Evolutionary conservation across 805 yeast genomes (phyloP), one percentile per base, ranked within the genome.

Genomic region (Kuraishia molischiana): DNA sequence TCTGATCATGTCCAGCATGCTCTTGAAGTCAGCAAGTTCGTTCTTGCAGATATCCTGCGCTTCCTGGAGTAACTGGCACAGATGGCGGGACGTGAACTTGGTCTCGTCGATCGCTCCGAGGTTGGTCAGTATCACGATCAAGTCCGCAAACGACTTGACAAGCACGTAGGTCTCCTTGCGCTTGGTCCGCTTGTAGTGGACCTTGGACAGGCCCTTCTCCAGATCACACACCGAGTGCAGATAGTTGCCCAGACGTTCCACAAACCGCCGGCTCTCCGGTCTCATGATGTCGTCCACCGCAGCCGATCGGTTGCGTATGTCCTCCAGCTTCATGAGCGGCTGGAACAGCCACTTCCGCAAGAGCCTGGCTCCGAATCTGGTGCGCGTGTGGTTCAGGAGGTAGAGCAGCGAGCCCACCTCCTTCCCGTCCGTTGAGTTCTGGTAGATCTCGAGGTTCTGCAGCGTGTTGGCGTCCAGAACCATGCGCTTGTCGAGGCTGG

Each of bases 341-440:
- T 69, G 64, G 1, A 76, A 65, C 0, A 89, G 59, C 98, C 98
- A 92, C 29, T 70, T 62, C 21, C 67, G 64, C 11, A 92, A 54
- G 41, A 74, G 48, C 38, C 95, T 58, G 33, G 66, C 69, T 0
- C 98, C 98, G 55, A 80, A 81, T 21, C 69, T 65, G 0, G 97
- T 85, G 24, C 74, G 60, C 0, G 97, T 85, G 45, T 82, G 87
- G 52, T 90, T 83, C 42, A 92, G 47, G 2, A 85, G 62, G 87
- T 94, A 85, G 13, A 84, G 53, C 11, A 90, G 59, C 0, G 95
- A 76, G 0, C 97, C 97, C 24, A 66, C 58, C 6, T 62, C 63
- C 4, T 66, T 59, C 10, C 60, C 53, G 43, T 77, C 77, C 0
- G 92, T 76, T 3, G 67, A 59, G 48, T 85, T 85, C 17, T 63